These are phyloP conservation scores for Dictyostelium firmibasis DNA, from an alignment of 78 protist genomes.

Conservation along the genomic window DNA sequence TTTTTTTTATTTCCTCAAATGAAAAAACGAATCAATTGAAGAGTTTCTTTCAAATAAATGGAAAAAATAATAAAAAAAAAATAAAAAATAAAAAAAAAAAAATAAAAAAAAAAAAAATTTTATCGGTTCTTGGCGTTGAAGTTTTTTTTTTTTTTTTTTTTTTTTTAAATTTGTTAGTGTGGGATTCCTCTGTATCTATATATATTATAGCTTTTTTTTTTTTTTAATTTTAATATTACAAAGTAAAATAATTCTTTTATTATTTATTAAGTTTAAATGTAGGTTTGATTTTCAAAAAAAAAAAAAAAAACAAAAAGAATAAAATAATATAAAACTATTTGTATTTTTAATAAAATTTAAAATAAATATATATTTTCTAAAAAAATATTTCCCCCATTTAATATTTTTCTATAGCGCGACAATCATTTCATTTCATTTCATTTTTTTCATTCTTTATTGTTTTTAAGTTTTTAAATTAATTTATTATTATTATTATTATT, in stretches of 20 bases:
- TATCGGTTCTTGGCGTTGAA: background rate
- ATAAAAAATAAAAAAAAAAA: background rate
- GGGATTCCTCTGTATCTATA: background rate
- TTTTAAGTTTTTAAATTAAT: no score
- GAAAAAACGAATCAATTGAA: background rate
- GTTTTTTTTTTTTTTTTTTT: background rate
- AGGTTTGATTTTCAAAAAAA: background rate
- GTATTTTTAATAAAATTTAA: no score
- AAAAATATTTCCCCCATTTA: background rate
- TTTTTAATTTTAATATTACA: background rate
- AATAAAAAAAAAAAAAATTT: background rate
- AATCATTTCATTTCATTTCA: no score
- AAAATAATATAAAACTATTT: no score
- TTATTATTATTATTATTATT: no score
- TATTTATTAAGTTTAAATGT: background rate
- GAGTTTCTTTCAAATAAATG: background rate
- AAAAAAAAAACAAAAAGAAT: no score
- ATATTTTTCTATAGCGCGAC: background rate
- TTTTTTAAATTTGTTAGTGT: background rate
- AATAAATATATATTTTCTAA: no score
- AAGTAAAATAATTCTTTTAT: no score
- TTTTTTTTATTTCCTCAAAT: background rate
- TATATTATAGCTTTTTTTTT: background rate
- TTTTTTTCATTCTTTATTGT: no score
- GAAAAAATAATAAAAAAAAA: no score